Percentiles rank a stretch among this genome's conserved stretches.
phyloP scores from a whole-genome alignment of 192 early-diverging fungal genomes.

The Paraglomus occultum region DNA sequence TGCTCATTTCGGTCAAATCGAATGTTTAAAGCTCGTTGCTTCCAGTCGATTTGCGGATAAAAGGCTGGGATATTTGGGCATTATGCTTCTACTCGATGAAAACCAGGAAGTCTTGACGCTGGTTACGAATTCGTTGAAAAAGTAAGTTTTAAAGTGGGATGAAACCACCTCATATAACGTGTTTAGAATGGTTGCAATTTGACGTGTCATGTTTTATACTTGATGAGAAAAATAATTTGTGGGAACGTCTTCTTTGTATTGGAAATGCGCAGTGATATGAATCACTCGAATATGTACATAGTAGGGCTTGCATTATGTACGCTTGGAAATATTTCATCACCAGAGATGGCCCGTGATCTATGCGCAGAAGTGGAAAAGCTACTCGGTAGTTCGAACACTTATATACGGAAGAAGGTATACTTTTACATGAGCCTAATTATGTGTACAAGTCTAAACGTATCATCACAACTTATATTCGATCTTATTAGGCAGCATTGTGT shows the following conservation, averaged over 20 bases:
- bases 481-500: conserved; percentile 78
- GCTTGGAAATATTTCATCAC: conserved; percentile 93
- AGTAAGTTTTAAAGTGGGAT: conserved; percentile 49
- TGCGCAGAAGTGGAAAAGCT: conserved; percentile 92
- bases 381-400: conserved; percentile 86
- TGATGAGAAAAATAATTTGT: conserved; percentile 25
- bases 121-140: conserved; percentile 97
- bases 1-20: conserved; percentile 99
- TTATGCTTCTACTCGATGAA: conserved; percentile 96
- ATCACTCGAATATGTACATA: conserved; percentile 92
- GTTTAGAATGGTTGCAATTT: too few relatives aligned
- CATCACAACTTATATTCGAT: neutral
- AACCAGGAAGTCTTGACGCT: conserved; percentile 96
- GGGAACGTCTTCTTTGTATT: neutral
- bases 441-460: neutral
- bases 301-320: conserved; percentile 97
- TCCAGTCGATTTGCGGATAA: conserved; percentile 94
- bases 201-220: neutral
- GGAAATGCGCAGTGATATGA: conserved; percentile 72
- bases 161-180: too few relatives aligned
- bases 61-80: conserved; percentile 96
- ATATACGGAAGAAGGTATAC: conserved; percentile 92
- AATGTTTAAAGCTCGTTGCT: conserved; percentile 97
- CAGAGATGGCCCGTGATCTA: conserved; percentile 94
- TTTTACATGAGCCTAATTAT: neutral